Evolutionary conservation across 257 asterid species (phyloP), one percentile per base, ranked within the genome.

Genomic region (Mitragyna speciosa): DNA sequence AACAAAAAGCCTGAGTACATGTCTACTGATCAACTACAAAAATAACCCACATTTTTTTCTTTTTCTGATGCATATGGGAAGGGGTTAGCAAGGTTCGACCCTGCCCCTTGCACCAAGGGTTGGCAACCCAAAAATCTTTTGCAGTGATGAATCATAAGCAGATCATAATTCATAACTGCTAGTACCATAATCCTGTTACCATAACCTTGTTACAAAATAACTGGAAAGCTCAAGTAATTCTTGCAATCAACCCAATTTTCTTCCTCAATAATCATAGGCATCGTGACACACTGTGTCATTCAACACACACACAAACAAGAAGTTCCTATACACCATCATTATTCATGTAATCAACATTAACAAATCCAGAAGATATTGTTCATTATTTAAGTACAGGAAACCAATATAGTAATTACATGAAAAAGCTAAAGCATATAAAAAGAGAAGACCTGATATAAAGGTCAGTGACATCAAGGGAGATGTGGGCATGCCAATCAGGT

Each of bases 381-480:
- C 39, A 36, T 2, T 2, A 36, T 36, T 36, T 36, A 36, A 36
- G 39, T 36, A 36, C 39, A 36, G 3, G 39, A 36, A 36, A 36
- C 39, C 39, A 36, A 36, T 36, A 4, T 36, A 36, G 4, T 36
- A 36, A 48, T 48, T 48, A 48, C 52, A 48, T 48, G 52, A 48
- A 48, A 48, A 48, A 48, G 2, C 9, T 48, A 36, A 17, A 67
- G n/a, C n/a, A 67, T 36, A 33, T 16, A 63, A n/a, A 24, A 16
- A 51, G n/a, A 51, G 4, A 12, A 63, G 73, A 93, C 99, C 99
- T 92, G 81, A 94, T 96, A 82, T 78, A 89, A 36, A 96, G 86
- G 82, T 96, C 98, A 51, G 99, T 94, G 79, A 88, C 89, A 86
- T 96, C 99, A 75, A 96, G 96, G 51, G 93, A 88, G 61, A 96